A percentile compares a stretch with the other conserved stretches of the same genome.
Evolutionary conservation across 441 rosid genomes (phyloP).

Genomic region (Aleurites moluccanus): DNA sequence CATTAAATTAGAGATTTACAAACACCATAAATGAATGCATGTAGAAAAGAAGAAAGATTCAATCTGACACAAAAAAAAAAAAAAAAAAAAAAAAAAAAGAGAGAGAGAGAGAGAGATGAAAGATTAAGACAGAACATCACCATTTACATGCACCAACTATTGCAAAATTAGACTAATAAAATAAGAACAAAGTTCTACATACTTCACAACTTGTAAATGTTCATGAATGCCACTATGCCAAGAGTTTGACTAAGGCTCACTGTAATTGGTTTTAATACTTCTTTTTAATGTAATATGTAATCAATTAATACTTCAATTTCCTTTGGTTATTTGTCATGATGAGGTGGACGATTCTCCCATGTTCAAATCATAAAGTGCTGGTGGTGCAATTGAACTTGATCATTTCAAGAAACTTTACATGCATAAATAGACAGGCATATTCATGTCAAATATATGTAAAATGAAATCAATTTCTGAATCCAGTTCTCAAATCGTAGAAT

Average conservation of each 20-base stretch:
- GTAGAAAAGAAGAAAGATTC: neutral
- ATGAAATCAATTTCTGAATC: neutral
- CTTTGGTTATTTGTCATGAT: neutral
- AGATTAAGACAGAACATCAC: neutral
- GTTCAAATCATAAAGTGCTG: neutral
- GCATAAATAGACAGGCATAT: neutral
- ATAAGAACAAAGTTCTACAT: neutral
- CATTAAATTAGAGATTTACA: neutral
- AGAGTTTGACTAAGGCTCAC: neutral
- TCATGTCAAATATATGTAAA: neutral
- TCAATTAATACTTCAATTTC: neutral
- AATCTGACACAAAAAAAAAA: neutral
- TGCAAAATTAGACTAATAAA: neutral
- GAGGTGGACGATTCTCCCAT: neutral
- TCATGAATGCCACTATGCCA: neutral
- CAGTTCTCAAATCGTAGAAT: neutral
- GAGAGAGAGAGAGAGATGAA: no score
- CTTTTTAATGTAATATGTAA: neutral
- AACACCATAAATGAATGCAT: neutral
- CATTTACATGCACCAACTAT: neutral
- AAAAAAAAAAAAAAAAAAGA: no score
- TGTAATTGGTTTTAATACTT: neutral
- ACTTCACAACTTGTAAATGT: neutral
- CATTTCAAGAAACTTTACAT: constrained; percentile 2
- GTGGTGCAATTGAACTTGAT: neutral